Evolutionary conservation across 2,329 filamentous ascomycete species (phyloP).

Genomic region (Scopulariopsis brevicaulis): DNA sequence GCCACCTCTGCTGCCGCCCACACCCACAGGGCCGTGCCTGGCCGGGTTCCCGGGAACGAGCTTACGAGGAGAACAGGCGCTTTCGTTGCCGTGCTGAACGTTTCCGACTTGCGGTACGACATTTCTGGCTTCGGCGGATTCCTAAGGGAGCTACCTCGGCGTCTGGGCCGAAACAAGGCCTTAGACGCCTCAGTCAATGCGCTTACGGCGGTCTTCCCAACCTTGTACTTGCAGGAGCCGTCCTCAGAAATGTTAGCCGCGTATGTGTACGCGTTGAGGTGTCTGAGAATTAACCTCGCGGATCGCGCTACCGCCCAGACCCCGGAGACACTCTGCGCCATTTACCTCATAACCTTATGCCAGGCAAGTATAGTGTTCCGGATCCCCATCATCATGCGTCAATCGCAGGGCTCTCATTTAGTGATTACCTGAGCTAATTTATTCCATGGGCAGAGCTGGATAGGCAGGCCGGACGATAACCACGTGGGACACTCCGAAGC

Average conservation of each 20-base stretch:
- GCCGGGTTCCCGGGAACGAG: constrained; percentile 16
- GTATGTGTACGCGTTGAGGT: constrained; percentile 18
- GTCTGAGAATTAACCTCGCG: constrained; percentile 14
- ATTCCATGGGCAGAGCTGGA: constrained; percentile 15
- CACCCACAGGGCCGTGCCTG: background rate
- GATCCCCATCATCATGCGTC: background rate
- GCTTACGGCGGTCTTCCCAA: constrained; percentile 14
- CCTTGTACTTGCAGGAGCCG: constrained; percentile 9
- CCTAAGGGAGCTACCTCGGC: constrained; percentile 28
- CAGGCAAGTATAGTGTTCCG: constrained; percentile 13
- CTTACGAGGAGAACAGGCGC: constrained; percentile 12
- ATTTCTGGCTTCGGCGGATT: constrained; percentile 33
- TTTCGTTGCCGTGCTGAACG: constrained; percentile 19
- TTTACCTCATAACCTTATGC: constrained; percentile 23
- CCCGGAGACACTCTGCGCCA: constrained; percentile 21
- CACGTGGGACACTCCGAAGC: constrained; percentile 18
- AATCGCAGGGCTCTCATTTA: background rate
- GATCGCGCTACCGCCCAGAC: constrained; percentile 15
- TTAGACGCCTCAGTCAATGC: constrained; percentile 26
- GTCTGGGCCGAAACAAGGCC: constrained; percentile 30
- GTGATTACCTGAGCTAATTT: background rate
- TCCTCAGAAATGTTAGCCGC: constrained; percentile 13
- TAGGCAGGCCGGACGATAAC: constrained; percentile 13
- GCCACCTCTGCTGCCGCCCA: background rate
- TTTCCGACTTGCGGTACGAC: constrained; percentile 32